Conservation (phyloP, 1,139 yeast genomes). For the Geotrichum phurueaensis region DNA sequence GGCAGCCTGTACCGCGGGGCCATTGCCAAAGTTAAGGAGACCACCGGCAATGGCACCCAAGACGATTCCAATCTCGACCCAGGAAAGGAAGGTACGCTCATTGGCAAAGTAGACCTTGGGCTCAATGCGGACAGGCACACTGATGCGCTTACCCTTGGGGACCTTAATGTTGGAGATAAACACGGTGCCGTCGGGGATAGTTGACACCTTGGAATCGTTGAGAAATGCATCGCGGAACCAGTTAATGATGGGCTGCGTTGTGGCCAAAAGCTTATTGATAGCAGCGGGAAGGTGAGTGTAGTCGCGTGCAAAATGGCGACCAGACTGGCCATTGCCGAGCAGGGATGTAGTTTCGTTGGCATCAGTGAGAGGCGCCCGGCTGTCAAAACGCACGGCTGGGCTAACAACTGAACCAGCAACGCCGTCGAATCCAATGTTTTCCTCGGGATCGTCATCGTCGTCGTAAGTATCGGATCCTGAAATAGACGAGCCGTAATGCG, state of each 20-base stretch:
- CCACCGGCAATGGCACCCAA: conserved; percentile 94
- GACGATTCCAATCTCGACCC: conserved; percentile 94
- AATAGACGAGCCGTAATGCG: conserved; percentile 39
- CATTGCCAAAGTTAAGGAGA: conserved; percentile 83
- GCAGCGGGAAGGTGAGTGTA: conserved; percentile 8
- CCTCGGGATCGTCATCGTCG: conserved; percentile 46
- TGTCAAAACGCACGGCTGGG: conserved; percentile 26
- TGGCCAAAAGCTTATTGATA: conserved; percentile 4
- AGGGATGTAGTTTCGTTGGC: conserved; percentile 31
- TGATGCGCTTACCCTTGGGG: conserved; percentile 87
- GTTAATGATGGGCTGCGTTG: conserved; percentile 8
- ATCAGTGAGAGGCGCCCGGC: conserved; percentile 24
- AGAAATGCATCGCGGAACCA: conserved; percentile 30
- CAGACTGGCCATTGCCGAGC: conserved; percentile 20
- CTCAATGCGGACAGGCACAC: conserved; percentile 94
- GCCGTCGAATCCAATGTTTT: conserved; percentile 24
- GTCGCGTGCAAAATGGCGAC: conserved; percentile 17
- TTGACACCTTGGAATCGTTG: conserved; percentile 52
- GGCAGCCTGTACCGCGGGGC: conserved; percentile 70
- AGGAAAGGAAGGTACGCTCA: conserved; percentile 93
- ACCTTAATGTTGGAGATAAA: conserved; percentile 46
- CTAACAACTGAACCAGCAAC: conserved; percentile 24
- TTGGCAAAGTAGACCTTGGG: conserved; percentile 98
- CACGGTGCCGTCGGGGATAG: conserved; percentile 75
- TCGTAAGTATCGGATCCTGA: conserved; percentile 38